These are phyloP conservation scores for Dimocarpus longan DNA, from an alignment of 345 rosid genomes.

Conservation along the genomic window DNA sequence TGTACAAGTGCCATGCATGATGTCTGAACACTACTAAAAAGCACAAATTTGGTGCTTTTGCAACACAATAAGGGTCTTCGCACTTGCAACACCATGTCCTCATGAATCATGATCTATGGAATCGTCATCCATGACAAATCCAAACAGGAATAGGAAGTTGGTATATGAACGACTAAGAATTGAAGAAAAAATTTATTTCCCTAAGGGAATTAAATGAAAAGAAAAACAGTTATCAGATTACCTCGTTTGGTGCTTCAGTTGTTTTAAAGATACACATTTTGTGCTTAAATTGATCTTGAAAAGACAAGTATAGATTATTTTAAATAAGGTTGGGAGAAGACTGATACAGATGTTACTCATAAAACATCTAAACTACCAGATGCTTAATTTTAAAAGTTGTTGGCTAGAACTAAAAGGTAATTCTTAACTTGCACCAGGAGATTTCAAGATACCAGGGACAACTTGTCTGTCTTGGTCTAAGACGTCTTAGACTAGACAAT, in stretches of 20 bases:
- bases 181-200: neutral
- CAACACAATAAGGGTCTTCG: neutral
- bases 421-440: slow-evolving; percentile 1
- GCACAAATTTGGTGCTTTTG: neutral
- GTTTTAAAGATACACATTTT: neutral
- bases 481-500: no score
- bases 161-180: neutral
- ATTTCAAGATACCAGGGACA: neutral
- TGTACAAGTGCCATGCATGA: neutral
- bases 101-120: neutral
- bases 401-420: neutral
- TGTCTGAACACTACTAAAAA: neutral
- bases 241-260: neutral
- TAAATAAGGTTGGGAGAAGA: neutral
- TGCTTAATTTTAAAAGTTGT: no score
- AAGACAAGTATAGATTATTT: neutral
- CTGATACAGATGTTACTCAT: neutral
- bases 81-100: neutral
- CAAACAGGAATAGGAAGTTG: neutral
- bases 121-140: neutral
- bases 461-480: no score
- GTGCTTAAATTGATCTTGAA: neutral
- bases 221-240: neutral
- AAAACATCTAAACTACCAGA: no score
- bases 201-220: neutral